Evolutionary conservation across 225 moss, liverwort and hornwort species (phyloP).

Genomic region (Rhytidiadelphus loreus): DNA sequence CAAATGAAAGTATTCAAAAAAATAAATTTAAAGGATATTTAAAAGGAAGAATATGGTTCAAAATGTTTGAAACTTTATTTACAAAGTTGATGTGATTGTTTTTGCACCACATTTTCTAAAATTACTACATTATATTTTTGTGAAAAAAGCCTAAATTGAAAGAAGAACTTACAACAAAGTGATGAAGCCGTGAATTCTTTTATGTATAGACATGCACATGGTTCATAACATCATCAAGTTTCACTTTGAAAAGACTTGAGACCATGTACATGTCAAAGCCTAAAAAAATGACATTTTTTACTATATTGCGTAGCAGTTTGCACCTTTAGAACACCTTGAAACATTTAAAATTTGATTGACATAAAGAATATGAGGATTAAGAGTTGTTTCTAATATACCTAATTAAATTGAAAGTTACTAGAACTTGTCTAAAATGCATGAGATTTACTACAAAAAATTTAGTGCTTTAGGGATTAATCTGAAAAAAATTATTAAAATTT

Average conservation of each 20-base stretch:
- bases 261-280: background rate
- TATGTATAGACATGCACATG: background rate
- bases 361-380: background rate
- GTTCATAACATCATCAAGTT: background rate
- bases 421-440: background rate
- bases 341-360: no score
- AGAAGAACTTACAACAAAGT: background rate
- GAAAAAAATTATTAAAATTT: background rate
- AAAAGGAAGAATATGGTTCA: background rate
- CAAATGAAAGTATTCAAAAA: background rate
- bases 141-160: background rate
- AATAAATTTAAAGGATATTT: no score
- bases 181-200: background rate
- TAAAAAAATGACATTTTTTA: background rate
- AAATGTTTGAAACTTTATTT: background rate
- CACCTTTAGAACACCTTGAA: rapidly evolving
- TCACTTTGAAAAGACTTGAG: no score
- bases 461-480: background rate
- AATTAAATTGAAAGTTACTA: background rate
- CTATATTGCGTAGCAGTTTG: rapidly evolving
- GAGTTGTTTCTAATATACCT: background rate
- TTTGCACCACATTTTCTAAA: background rate
- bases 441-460: background rate
- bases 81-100: background rate
- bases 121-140: background rate